A percentile compares a stretch with the other conserved stretches of the same genome.
Conservation (phyloP, 305 asterid genomes). For the Fraxinus baroniana region DNA sequence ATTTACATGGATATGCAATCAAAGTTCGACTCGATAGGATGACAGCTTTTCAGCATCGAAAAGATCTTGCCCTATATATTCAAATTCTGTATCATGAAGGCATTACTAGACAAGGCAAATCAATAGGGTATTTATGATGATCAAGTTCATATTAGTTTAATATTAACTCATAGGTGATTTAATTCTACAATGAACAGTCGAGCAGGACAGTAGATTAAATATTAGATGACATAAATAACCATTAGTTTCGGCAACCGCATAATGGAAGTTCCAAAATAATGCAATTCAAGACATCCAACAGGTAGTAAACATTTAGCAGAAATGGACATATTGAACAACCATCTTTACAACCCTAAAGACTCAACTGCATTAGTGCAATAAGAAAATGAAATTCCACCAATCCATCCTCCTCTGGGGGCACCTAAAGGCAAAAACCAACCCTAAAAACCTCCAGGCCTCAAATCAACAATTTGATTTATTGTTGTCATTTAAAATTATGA, state of each 20-base stretch:
- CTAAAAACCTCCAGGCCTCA: neutral
- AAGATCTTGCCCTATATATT: neutral
- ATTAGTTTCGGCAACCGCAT: neutral
- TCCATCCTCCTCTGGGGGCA: neutral
- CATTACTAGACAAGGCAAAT: neutral
- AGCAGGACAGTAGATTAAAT: neutral
- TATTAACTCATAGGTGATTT: neutral
- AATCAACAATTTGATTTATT: neutral
- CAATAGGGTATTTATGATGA: neutral
- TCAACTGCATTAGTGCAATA: neutral
- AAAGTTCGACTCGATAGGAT: neutral
- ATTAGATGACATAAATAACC: neutral
- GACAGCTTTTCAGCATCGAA: neutral
- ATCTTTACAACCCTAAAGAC: neutral
- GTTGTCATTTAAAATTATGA: neutral
- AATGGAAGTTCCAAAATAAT: neutral
- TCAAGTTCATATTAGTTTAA: neutral
- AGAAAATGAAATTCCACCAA: neutral
- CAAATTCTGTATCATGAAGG: neutral
- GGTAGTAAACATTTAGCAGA: neutral
- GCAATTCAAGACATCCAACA: neutral
- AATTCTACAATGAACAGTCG: neutral
- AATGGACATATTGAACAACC: neutral
- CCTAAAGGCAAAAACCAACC: neutral
- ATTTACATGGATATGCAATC: neutral